Evolutionary conservation across 1,284 basidiomycete species (phyloP).

Genomic region (Ganoderma leucocontextum): DNA sequence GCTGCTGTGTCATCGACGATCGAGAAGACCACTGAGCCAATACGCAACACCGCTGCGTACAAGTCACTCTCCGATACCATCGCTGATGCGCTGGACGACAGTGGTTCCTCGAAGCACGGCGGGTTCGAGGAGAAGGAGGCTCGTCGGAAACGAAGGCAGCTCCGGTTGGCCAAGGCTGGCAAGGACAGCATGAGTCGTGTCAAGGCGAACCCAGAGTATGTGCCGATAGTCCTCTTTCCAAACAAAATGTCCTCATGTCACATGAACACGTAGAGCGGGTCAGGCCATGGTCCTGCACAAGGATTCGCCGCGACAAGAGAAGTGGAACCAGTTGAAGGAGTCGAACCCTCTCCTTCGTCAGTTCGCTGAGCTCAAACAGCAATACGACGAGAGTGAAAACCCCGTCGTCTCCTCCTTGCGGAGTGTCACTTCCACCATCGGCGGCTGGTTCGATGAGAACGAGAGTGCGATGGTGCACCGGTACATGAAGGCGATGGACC

Average conservation of each 20-base stretch:
- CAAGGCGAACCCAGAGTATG: constrained; percentile 82
- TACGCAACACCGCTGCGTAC: constrained; percentile 96
- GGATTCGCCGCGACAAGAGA: constrained; percentile 78
- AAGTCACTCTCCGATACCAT: constrained; percentile 91
- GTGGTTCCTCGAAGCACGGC: constrained; percentile 90
- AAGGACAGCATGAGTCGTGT: constrained; percentile 65
- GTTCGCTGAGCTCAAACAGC: constrained; percentile 68
- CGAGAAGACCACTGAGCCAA: constrained; percentile 87
- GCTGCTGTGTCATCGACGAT: constrained; percentile 83
- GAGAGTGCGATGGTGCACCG: constrained; percentile 95
- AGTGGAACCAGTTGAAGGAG: constrained; percentile 79
- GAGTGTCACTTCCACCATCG: constrained; percentile 85
- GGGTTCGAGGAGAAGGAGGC: constrained; percentile 95
- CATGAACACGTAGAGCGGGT: constrained; percentile 71
- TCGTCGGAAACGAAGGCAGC: constrained; percentile 77
- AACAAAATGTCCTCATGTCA: constrained; percentile 7
- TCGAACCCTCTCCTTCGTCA: constrained; percentile 76
- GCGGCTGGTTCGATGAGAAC: constrained; percentile 95
- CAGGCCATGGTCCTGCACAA: constrained; percentile 86
- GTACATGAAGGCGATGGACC: constrained; percentile 88
- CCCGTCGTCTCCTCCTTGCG: constrained; percentile 87
- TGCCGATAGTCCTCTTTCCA: constrained; percentile 25
- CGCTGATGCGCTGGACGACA: constrained; percentile 93
- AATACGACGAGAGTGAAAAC: constrained; percentile 95
- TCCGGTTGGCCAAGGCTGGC: constrained; percentile 85